Evolutionary conservation across 768 basidiomycete species (phyloP), one percentile per base, ranked within the genome.

Genomic region (Lactarius quietus): DNA sequence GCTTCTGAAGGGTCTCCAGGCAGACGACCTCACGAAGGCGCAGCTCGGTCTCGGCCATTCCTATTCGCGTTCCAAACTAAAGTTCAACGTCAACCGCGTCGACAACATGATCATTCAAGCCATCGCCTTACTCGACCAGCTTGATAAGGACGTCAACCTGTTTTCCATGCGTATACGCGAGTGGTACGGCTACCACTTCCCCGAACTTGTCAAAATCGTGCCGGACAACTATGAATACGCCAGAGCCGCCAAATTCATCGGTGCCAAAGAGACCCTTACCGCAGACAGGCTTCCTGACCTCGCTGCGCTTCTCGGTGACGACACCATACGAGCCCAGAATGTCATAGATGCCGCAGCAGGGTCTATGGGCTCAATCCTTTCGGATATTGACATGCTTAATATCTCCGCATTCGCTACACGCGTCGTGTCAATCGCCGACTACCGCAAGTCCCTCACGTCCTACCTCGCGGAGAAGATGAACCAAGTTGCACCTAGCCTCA

Each of bases 91-190:
- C 61, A 95, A 95, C 82, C 84, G 93, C 59, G 86, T 92, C 63
- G 95, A 97, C 79, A 97, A 98, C 83, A 98, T 98, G 96, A 98
- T 98, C 78, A 98, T 98, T 71, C 96, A 98, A 78, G 96, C 96
- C 65, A 98, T 98, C 74, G 92, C 95, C 6, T 88, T 98, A 64
- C 91, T 97, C 72, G 96, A 98, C 79, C 95, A 98, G 73, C 89
- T 98, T 73, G 96, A 98, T 84, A 98, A 98, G 82, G 96, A 98
- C 76, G 94, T 98, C 77, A 98, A 98, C 81, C 86, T 95, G 35
- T 98, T 98, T 76, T 90, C 95, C 23, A 98, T 98, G 96, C 92
- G 96, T 38, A 88, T 97, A 58, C 84, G 96, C 72, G 96, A 98
- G 76, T 98, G 96, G 96, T 98, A 98, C 76, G 96, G 96, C 8